phyloP scores from a whole-genome alignment of 345 rosid genomes.

The Alliaria petiolata region DNA sequence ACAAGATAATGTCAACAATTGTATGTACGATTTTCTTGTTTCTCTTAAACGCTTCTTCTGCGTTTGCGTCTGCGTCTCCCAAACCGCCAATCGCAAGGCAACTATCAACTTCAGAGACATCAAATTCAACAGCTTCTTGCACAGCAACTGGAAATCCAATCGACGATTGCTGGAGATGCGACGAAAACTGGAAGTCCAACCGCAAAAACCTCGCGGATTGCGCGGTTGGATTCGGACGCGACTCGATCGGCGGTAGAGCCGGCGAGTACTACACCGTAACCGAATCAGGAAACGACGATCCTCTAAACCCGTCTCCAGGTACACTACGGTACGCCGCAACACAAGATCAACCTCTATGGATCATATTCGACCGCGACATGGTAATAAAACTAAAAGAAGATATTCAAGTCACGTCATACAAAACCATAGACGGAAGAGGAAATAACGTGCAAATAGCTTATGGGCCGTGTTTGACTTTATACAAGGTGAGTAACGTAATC shows the following conservation, averaged over 20 bases:
- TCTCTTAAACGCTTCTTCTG: not conserved
- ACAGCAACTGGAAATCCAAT: constrained; percentile 51
- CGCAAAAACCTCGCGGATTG: constrained; percentile 55
- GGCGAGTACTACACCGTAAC: constrained; percentile 50
- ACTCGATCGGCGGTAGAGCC: constrained; percentile 56
- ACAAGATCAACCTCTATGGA: constrained; percentile 62
- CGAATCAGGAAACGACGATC: constrained; percentile 34
- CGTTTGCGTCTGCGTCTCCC: constrained; percentile 6
- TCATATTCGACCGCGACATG: constrained; percentile 61
- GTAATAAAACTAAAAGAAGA: constrained; percentile 51
- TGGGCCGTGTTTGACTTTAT: constrained; percentile 59
- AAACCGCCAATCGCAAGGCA: constrained; percentile 7
- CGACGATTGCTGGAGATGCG: constrained; percentile 74
- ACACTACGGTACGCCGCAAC: constrained; percentile 53
- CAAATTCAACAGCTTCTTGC: constrained; percentile 18
- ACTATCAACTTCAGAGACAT: constrained; percentile 3
- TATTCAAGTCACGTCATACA: constrained; percentile 46
- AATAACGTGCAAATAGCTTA: constrained; percentile 43
- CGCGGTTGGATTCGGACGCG: constrained; percentile 63
- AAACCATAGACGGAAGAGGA: constrained; percentile 75
- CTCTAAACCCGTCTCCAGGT: constrained; percentile 42
- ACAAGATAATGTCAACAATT: constrained; percentile 19
- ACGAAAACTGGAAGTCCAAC: constrained; percentile 51
- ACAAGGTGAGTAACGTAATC: constrained; percentile 52
- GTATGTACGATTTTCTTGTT: constrained; percentile 5